Conservation (phyloP, 345 rosid genomes). For the Limnanthes douglasii region DNA sequence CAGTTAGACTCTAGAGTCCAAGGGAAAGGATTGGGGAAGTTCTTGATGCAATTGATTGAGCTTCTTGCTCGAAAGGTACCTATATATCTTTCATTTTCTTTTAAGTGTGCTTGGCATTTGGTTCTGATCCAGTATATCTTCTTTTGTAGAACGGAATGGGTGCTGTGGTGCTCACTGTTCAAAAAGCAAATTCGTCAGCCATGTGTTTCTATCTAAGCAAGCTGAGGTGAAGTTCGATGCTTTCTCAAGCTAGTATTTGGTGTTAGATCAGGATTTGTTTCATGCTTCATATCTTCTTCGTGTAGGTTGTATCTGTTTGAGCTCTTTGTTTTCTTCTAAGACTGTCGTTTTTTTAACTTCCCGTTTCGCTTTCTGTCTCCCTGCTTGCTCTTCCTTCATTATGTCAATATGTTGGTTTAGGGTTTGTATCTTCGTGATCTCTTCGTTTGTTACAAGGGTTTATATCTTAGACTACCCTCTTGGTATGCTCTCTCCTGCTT, state of each 20-base stretch:
- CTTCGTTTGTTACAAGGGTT: no score
- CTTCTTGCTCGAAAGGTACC: slow-evolving; percentile 65
- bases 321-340: no score
- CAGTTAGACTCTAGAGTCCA: slow-evolving; percentile 60
- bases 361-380: no score
- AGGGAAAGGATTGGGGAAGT: slow-evolving; percentile 70
- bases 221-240: slow-evolving; percentile 36
- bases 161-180: slow-evolving; percentile 75
- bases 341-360: no score
- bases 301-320: no score
- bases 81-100: not conserved
- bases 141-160: slow-evolving; percentile 46
- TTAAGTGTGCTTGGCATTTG: slow-evolving; percentile 2
- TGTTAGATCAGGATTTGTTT: not conserved
- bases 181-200: slow-evolving; percentile 57
- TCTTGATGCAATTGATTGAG: slow-evolving; percentile 74
- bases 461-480: no score
- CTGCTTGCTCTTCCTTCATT: no score
- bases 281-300: no score
- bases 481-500: no score
- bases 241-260: not conserved
- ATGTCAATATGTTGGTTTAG: no score
- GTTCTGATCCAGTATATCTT: slow-evolving; percentile 5
- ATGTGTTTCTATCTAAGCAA: slow-evolving; percentile 65
- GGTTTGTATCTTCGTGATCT: no score